Base-by-base conservation (phyloP, 164 flowering plant species). In the Tinospora cordifolia region DNA sequence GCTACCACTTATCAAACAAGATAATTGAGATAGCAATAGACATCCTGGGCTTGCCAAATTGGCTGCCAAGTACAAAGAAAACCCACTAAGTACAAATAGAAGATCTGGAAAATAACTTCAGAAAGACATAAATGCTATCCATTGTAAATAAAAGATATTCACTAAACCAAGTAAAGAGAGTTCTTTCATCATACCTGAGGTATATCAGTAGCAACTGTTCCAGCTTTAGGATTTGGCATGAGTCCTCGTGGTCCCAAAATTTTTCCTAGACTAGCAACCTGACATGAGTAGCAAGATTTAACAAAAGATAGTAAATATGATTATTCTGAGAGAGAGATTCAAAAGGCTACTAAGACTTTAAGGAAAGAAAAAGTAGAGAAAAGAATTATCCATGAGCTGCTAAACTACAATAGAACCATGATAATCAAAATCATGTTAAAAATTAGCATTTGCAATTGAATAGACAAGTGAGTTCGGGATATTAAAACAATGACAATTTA, bases 141-240 rank as follows among this genome's bases (percentile, higher is more conserved):
- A 6, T 2, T n/a, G n/a, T 54, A 60, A 26, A 60, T 24, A 60
- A 22, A 58, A 12, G 49, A 4, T 54, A 54, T 54, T 9, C 15
- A 47, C 30, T 19, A 44, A 1, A 66, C 36, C 36, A 30, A 30
- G 21, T 8, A n/a, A 40, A n/a, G 39, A 38, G 40, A 63, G 17
- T 59, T 15, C n/a, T 34, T 22, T 14, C 39, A 73, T 27, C 77
- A 58, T 80, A 94, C 99, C 99, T 89, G 99, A 74, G 93, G 84
- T 71, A 92, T 85, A 71, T 89, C 88, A 46, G 89, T 71, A 57
- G 98, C 79, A 47, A 94, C 98, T 22, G 99, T 94, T 46, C 99
- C 99, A 79, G 98, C 97, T 83, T 94, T 94, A 36, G 97, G 99
- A 83, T 87, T 94, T 74, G 99, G 99, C 99, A 94, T 92, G 44